Base-by-base conservation (phyloP, 129 eudicot species). In the Daucus carota region DNA sequence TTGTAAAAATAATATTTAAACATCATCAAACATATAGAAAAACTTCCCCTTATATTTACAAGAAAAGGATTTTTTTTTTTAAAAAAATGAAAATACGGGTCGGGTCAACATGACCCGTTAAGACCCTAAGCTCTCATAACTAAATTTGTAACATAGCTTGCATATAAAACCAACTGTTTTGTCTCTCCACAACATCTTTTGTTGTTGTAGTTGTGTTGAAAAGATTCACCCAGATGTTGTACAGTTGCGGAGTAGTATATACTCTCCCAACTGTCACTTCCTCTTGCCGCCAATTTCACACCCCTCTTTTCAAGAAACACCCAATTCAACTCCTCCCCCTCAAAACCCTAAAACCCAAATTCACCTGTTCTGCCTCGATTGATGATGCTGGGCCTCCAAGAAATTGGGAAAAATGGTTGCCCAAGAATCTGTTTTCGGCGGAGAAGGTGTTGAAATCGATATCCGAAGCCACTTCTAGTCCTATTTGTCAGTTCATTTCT, bases 401-500 rank as follows among this genome's bases (percentile, higher is more conserved):
- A 50, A 87, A 81, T 63, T 89, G 97, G 94, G 92, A 84, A 6
- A 59, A 82, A 78, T 80, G 88, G 81, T 22, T 83, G 38, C 92
- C 92, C 12, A 88, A 79, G 57, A 87, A 89, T 40, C 22, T 89
- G 5, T 80, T 91, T 81, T 87, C 88, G 38, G 89, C 96, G n/a
- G 98, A 94, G 47, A 89, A 84, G 34, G 87, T 94, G 24, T 86
- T 94, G 62, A 84, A 83, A 77, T 81, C 90, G 28, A 94, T 94
- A 62, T 85, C 98, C 26, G 96, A 90, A 12, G 96, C 98, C 1
- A 91, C 98, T 70, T 91, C 98, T 16, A 83, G 97, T 59, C 98
- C 98, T 41, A 94, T 94, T 80, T 90, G 93, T 65, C 97, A 94
- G 96, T 94, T 89, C 84, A 89, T 94, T 34, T 79, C 97, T 66